A percentile compares a stretch with the other conserved stretches of the same genome.
Evolutionary conservation across 1,139 yeast species (phyloP).

Genomic region (Pichia sp.): DNA sequence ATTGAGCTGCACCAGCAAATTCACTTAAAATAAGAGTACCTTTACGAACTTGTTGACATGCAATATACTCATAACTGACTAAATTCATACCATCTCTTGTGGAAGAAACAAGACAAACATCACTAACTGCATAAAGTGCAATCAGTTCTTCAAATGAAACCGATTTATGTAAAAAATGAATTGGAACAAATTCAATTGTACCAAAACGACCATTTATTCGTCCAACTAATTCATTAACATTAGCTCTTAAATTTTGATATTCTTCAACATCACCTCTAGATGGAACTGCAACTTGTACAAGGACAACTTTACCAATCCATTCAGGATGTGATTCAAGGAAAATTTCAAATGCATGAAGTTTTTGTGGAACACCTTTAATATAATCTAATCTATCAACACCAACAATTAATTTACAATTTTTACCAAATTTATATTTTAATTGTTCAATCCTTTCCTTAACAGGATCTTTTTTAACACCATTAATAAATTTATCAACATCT

Average conservation of each 20-base stretch:
- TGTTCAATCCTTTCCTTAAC: slow-evolving; percentile 64
- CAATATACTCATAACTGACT: slow-evolving; percentile 93
- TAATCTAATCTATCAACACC: slow-evolving; percentile 96
- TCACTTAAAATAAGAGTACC: slow-evolving; percentile 87
- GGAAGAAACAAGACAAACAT: slow-evolving; percentile 86
- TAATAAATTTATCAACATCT: slow-evolving; percentile 85
- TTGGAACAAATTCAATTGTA: slow-evolving; percentile 95
- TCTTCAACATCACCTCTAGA: slow-evolving; percentile 98
- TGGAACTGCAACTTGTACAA: slow-evolving; percentile 97
- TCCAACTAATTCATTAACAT: slow-evolving; percentile 94
- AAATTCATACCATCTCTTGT: slow-evolving; percentile 98
- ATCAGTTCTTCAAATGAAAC: slow-evolving; percentile 88
- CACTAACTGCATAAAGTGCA: slow-evolving; percentile 77
- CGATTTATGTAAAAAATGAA: slow-evolving; percentile 91
- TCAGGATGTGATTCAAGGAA: slow-evolving; percentile 91
- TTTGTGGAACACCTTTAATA: slow-evolving; percentile 96
- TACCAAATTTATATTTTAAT: slow-evolving; percentile 55
- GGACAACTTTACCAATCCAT: slow-evolving; percentile 95
- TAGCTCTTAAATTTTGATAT: slow-evolving; percentile 87
- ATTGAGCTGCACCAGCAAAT: slow-evolving; percentile 99
- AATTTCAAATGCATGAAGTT: slow-evolving; percentile 90
- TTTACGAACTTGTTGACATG: slow-evolving; percentile 82
- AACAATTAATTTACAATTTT: slow-evolving; percentile 76
- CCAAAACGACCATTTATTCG: slow-evolving; percentile 95
- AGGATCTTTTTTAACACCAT: slow-evolving; percentile 59